These are phyloP conservation scores for Persicaria maculosa DNA, from an alignment of 148 eudicot species.

Conservation along the genomic window DNA sequence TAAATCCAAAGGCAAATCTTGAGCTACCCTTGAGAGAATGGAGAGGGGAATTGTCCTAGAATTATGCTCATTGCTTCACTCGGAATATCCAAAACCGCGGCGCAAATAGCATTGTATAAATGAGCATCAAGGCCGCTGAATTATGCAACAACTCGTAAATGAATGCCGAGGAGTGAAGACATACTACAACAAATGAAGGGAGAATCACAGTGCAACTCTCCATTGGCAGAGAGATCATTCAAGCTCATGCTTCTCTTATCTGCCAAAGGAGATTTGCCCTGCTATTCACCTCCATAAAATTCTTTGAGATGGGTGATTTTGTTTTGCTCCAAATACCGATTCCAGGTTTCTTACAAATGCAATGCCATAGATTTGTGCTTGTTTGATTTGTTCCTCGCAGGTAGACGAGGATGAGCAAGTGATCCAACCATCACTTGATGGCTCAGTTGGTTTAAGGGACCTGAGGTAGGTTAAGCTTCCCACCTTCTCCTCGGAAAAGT, in stretches of 20 bases:
- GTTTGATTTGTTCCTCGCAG: neutral
- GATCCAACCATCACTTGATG: neutral
- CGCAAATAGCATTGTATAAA: neutral
- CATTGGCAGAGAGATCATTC: neutral
- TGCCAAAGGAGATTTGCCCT: slow-evolving; percentile 12
- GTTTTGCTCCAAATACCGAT: neutral
- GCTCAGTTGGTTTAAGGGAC: no score
- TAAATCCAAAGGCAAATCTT: neutral
- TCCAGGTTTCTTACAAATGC: neutral
- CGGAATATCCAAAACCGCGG: neutral
- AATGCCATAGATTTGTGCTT: neutral
- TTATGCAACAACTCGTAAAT: neutral
- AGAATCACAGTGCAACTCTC: slow-evolving; percentile 11
- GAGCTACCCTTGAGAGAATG: neutral
- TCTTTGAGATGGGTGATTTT: neutral
- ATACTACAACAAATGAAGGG: neutral
- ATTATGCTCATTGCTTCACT: neutral
- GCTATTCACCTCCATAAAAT: slow-evolving; percentile 8
- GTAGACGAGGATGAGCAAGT: neutral
- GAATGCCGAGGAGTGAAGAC: neutral
- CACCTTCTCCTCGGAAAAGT: no score
- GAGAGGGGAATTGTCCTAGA: neutral
- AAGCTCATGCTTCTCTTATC: neutral
- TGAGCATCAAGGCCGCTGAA: neutral
- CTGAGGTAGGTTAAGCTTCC: no score